Percentiles rank a stretch among this genome's conserved stretches.
phyloP scores from a whole-genome alignment of 2,329 filamentous ascomycete species.

The Colletotrichum sp. region DNA sequence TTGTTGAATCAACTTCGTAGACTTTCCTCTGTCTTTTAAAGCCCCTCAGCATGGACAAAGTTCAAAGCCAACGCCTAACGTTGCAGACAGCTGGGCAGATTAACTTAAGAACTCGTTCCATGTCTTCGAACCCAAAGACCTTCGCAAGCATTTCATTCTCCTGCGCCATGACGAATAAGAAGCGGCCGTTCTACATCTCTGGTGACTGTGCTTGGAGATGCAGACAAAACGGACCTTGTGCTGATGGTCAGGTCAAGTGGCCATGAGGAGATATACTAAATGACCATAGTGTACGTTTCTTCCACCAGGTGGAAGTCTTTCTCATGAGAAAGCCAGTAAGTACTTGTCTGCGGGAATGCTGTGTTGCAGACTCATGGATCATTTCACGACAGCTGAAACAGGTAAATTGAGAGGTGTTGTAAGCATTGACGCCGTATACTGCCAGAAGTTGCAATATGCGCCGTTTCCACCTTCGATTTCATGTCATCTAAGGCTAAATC shows the following conservation, averaged over 20 bases:
- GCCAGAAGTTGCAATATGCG: not conserved
- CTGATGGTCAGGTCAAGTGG: not conserved
- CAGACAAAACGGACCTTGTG: not conserved
- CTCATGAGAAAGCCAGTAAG: not conserved
- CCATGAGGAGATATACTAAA: not conserved
- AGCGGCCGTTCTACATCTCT: not conserved
- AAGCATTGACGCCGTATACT: no score
- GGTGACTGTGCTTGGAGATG: not conserved
- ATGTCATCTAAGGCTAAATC: no score
- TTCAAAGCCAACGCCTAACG: not conserved
- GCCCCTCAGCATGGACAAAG: not conserved
- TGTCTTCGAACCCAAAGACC: not conserved
- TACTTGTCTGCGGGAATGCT: not conserved
- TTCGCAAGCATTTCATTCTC: not conserved
- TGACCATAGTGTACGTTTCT: not conserved
- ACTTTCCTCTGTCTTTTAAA: not conserved
- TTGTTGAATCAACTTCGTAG: not conserved
- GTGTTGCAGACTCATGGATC: not conserved
- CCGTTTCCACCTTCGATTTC: no score
- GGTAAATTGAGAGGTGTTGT: no score
- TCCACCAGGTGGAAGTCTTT: not conserved
- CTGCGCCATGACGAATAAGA: not conserved
- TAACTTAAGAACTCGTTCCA: not conserved
- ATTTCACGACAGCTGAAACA: not conserved
- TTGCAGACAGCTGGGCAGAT: not conserved